Evolutionary conservation across 352 stramenopile species (phyloP).

Genomic region (Saprolegnia parasitica): DNA sequence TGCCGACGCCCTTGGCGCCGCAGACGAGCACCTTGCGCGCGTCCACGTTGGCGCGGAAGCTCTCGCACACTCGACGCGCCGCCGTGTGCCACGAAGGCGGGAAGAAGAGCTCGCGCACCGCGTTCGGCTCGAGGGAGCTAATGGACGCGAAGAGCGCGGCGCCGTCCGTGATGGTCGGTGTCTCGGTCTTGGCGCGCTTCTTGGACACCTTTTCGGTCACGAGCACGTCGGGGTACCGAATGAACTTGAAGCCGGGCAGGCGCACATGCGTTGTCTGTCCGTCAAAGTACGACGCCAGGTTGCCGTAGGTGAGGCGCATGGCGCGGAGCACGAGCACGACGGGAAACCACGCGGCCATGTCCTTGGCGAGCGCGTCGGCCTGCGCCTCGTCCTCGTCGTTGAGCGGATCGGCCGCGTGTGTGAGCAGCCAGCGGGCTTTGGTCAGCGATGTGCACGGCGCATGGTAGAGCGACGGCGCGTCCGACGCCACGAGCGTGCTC

Average conservation of each 20-base stretch:
- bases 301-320: slow-evolving; percentile 61
- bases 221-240: slow-evolving; percentile 45
- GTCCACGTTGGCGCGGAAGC: slow-evolving; percentile 28
- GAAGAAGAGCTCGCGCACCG: slow-evolving; percentile 31
- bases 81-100: slow-evolving; percentile 53
- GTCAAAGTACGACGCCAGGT: slow-evolving; percentile 75
- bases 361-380: slow-evolving; percentile 56
- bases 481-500: slow-evolving; percentile 44
- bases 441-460: slow-evolving; percentile 22
- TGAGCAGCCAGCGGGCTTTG: not conserved
- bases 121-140: slow-evolving; percentile 17
- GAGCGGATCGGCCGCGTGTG: slow-evolving; percentile 21
- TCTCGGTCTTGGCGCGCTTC: slow-evolving; percentile 13
- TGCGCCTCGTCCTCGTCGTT: slow-evolving; percentile 70
- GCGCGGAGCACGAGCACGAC: slow-evolving; percentile 69
- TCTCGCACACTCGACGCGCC: slow-evolving; percentile 43
- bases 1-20: slow-evolving; percentile 93
- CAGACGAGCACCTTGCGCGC: slow-evolving; percentile 84
- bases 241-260: slow-evolving; percentile 79
- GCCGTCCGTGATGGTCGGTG: not conserved
- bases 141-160: slow-evolving; percentile 16
- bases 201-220: not conserved
- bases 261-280: slow-evolving; percentile 37
- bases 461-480: slow-evolving; percentile 31
- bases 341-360: slow-evolving; percentile 54